Conservation (phyloP, 2,329 filamentous ascomycete species). For the Sordariomycetes sp. region DNA sequence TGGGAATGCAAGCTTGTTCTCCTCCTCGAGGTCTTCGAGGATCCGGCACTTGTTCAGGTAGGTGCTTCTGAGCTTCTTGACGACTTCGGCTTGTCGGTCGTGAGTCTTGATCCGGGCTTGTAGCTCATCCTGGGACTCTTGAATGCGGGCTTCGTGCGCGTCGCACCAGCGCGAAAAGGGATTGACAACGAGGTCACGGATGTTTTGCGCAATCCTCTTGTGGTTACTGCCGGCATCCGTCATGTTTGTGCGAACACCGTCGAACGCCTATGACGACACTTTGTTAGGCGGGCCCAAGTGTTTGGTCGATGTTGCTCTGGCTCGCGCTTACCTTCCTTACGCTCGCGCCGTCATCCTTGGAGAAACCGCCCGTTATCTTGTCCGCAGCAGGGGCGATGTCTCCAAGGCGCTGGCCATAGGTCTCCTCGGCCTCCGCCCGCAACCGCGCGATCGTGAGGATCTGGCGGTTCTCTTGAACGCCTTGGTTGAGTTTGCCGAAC, state of each 20-base stretch:
- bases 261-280: constrained; percentile 57
- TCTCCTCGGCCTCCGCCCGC: constrained; percentile 90
- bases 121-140: constrained; percentile 89
- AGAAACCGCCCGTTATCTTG: constrained; percentile 72
- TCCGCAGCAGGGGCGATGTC: constrained; percentile 76
- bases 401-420: constrained; percentile 67
- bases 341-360: constrained; percentile 86
- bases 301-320: neutral
- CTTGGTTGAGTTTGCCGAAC: constrained; percentile 94
- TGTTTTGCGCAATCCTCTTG: constrained; percentile 91
- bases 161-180: constrained; percentile 96
- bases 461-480: constrained; percentile 89
- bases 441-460: constrained; percentile 81
- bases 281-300: neutral
- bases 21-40: constrained; percentile 92
- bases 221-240: constrained; percentile 79
- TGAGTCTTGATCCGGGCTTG: constrained; percentile 84
- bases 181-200: constrained; percentile 86
- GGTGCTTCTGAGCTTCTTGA: constrained; percentile 85
- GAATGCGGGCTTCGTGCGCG: constrained; percentile 78
- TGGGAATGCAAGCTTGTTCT: constrained; percentile 96
- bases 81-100: constrained; percentile 77
- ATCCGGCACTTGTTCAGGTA: constrained; percentile 99
- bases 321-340: constrained; percentile 63
- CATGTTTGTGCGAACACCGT: constrained; percentile 88